Conservation (phyloP, 192 early-diverging fungal species). For the Coemansia asiatica region DNA sequence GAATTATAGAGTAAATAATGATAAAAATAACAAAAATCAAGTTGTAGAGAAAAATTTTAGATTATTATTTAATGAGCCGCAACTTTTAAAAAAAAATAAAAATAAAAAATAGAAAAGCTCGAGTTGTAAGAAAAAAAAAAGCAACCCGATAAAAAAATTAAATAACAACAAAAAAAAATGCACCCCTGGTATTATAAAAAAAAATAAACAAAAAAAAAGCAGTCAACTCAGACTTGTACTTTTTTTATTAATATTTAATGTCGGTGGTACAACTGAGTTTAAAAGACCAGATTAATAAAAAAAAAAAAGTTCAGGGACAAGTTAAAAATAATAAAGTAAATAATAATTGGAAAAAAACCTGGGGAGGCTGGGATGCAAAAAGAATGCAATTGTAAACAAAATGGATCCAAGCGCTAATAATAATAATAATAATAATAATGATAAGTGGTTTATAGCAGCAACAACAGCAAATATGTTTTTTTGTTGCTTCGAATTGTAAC, state of each 20-base stretch:
- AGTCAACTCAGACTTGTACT: neutral
- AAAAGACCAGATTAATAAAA: neutral
- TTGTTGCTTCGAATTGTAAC: neutral
- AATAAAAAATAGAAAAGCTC: too few species aligned
- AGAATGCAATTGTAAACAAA: constrained; percentile 7
- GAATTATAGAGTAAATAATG: too few species aligned
- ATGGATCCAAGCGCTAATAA: neutral
- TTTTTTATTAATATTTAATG: neutral
- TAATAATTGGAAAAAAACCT: neutral
- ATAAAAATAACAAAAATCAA: too few species aligned
- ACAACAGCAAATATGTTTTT: too few species aligned
- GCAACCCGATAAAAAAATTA: neutral
- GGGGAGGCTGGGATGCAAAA: neutral
- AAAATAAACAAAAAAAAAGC: constrained; percentile 11
- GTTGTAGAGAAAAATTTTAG: too few species aligned
- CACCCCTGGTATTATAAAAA: neutral
- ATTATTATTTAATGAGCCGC: too few species aligned
- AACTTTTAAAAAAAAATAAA: too few species aligned
- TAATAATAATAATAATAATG: too few species aligned
- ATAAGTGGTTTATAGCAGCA: neutral
- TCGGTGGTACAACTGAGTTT: neutral
- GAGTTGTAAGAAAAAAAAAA: too few species aligned
- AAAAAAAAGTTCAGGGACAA: neutral
- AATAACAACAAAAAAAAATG: neutral
- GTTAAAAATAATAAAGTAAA: neutral